These are phyloP conservation scores for Hapsidospora chrysogenum DNA, from an alignment of 495 filamentous ascomycete genomes.

Conservation along the genomic window DNA sequence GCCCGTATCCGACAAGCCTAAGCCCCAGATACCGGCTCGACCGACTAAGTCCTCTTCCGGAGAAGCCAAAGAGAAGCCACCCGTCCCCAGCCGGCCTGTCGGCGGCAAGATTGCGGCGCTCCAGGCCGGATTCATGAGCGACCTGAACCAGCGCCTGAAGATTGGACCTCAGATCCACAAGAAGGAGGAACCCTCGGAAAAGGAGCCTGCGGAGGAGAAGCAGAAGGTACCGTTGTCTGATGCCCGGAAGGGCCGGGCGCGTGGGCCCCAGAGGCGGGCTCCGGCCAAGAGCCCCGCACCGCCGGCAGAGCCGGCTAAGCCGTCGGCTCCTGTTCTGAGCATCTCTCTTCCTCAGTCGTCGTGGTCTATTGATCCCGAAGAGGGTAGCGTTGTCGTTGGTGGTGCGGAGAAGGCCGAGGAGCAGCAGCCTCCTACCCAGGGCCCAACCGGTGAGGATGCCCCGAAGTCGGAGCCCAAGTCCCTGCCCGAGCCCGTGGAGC, in stretches of 20 bases:
- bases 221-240: slow-evolving; percentile 69
- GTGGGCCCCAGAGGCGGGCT: slow-evolving; percentile 66
- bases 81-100: slow-evolving; percentile 61
- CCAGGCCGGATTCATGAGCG: slow-evolving; percentile 77
- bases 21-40: slow-evolving; percentile 62
- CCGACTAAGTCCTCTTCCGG: slow-evolving; percentile 36
- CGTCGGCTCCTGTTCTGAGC: slow-evolving; percentile 10
- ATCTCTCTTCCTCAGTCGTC: slow-evolving; percentile 24
- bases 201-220: slow-evolving; percentile 38
- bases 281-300: slow-evolving; percentile 32
- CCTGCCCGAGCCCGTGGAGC: background rate
- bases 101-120: slow-evolving; percentile 81
- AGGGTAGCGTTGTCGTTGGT: slow-evolving; percentile 24
- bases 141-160: slow-evolving; percentile 72
- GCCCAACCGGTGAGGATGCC: slow-evolving; percentile 5
- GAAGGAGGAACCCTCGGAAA: slow-evolving; percentile 43
- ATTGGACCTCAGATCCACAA: slow-evolving; percentile 60
- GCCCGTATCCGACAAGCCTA: slow-evolving; percentile 47
- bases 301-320: slow-evolving; percentile 11
- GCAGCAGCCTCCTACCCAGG: too few species aligned
- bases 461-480: slow-evolving; percentile 1
- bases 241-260: slow-evolving; percentile 76
- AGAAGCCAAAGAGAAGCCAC: slow-evolving; percentile 43
- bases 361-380: slow-evolving; percentile 34
- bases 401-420: too few species aligned